Evolutionary conservation across 345 rosid species (phyloP).

Genomic region (Lagerstroemia speciosa): DNA sequence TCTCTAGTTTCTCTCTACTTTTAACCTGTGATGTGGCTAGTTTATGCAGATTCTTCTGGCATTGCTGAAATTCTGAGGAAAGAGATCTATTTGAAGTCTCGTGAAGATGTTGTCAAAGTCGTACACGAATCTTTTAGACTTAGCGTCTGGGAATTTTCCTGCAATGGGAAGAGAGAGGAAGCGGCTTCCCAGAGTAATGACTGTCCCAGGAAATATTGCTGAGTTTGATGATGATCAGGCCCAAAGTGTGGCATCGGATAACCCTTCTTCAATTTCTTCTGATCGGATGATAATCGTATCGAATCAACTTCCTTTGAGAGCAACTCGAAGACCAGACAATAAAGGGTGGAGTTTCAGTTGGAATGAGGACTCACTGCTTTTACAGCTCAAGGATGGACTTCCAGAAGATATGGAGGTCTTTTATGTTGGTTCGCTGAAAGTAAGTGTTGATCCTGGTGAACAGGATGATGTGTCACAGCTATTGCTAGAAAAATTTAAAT

Average conservation of each 20-base stretch:
- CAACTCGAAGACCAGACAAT: conserved; percentile 15
- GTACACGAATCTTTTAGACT: conserved; percentile 43
- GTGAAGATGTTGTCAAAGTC: conserved; percentile 46
- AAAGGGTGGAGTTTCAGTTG: conserved; percentile 30
- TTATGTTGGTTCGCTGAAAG: conserved; percentile 30
- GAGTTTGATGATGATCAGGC: conserved; percentile 37
- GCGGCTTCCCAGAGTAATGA: conserved; percentile 37
- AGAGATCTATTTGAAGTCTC: not conserved
- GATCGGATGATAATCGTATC: conserved; percentile 30
- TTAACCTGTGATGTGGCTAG: not conserved
- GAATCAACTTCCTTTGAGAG: conserved; percentile 34
- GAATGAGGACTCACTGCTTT: conserved; percentile 32
- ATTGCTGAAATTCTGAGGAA: conserved; percentile 1
- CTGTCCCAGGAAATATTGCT: conserved; percentile 33
- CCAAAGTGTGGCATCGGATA: conserved; percentile 32
- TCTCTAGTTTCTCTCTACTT: not conserved
- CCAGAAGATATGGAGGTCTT: conserved; percentile 28
- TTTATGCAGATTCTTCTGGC: not conserved
- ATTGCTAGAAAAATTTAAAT: conserved; percentile 27
- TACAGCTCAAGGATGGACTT: conserved; percentile 32
- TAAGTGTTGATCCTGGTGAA: conserved; percentile 23
- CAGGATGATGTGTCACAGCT: conserved; percentile 31
- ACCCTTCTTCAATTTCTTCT: conserved; percentile 22
- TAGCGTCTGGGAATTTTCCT: conserved; percentile 44
- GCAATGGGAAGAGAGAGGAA: conserved; percentile 27